Conservation (phyloP, 768 basidiomycete genomes). For the Boletus rubroflammeus region DNA sequence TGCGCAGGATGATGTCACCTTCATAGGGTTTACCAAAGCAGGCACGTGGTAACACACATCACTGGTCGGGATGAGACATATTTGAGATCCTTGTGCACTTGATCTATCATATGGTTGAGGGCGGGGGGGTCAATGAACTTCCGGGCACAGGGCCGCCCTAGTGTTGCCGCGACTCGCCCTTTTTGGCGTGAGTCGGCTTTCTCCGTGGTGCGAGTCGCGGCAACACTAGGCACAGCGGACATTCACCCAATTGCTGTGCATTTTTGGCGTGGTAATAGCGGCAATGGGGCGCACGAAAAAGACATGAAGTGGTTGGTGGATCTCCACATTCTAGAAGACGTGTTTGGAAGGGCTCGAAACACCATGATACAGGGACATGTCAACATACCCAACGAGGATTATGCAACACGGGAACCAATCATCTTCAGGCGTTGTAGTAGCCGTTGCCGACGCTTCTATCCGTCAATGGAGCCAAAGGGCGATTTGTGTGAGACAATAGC, state of each 20-base stretch:
- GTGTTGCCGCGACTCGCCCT: too few relatives aligned
- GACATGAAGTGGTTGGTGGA: not conserved
- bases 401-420: not conserved
- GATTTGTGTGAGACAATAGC: not conserved
- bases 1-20: not conserved
- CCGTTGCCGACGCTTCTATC: too few relatives aligned
- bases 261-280: not conserved
- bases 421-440: not conserved
- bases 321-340: not conserved
- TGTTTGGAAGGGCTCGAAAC: not conserved
- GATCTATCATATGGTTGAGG: not conserved
- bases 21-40: not conserved
- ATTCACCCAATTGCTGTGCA: not conserved
- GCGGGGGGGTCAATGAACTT: too few relatives aligned
- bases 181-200: too few relatives aligned
- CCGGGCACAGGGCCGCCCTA: too few relatives aligned
- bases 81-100: too few relatives aligned
- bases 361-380: too few relatives aligned
- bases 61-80: not conserved
- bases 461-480: not conserved
- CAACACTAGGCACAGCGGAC: not conserved
- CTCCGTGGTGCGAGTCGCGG: too few relatives aligned
- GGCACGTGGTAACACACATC: not conserved
- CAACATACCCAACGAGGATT: not conserved
- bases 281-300: not conserved